Base-by-base conservation (phyloP, 179 eudicot genomes). In the Patellifolia procumbens region DNA sequence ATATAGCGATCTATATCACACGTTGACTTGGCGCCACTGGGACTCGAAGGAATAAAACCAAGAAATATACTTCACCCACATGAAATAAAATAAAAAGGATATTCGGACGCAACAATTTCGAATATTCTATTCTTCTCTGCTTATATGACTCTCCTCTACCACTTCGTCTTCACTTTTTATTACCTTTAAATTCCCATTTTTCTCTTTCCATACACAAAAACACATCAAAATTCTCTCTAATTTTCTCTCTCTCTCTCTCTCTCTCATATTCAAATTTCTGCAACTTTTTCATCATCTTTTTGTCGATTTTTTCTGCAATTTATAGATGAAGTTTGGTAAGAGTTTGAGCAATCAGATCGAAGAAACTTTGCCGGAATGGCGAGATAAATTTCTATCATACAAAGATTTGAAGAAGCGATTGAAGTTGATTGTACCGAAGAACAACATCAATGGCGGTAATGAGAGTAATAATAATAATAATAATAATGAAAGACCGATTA, bases 301-400 rank as follows among this genome's bases (percentile, higher is more conserved):
- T n/a, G 45, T 11, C 3, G 28, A 11, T 2, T 10, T 66, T 11
- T 66, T 60, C 37, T 26, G 26, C 19, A 35, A 60, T 58, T 24
- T 19, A 4, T 28, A 43, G 49, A 91, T 92, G 97, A 95, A 95
- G 89, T 95, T 95, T 72, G 97, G 99, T 29, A 95, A 93, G 89
- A 90, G 91, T 34, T 73, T 95, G 68, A 90, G 91, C 85, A 90
- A 85, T 34, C 94, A 91, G 88, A 91, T 95, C 74, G 99, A 91
- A 56, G 94, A 93, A 70, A 93, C 98, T 0, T 72, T 95, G 45
- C 97, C 98, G 0, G 97, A 93, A 73, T 93, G 98, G 99, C 76
- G 93, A 26, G 96, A 95, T 81, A 91, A 95, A 81, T 95, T 93
- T 68, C 62, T 95, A 76, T 91, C 93, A 15, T 95, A 95, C 82